Evolutionary conservation across 257 asterid genomes (phyloP).

Genomic region (Perilla frutescens): DNA sequence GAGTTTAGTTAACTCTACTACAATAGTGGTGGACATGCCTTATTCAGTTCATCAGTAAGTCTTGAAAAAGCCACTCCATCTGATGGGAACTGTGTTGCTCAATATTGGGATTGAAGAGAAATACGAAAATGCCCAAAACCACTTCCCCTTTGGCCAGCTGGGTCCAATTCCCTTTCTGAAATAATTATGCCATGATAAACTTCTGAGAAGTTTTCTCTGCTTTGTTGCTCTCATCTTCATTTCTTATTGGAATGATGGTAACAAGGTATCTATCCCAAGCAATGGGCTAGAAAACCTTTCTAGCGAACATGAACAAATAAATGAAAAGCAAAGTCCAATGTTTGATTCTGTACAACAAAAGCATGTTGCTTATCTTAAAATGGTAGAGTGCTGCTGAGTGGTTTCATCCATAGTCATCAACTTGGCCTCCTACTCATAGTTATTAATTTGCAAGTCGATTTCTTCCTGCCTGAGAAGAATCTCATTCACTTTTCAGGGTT

Average conservation of each 20-base stretch:
- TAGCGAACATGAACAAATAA: slow-evolving; percentile 16
- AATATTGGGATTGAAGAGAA: slow-evolving; percentile 18
- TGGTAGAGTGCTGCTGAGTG: slow-evolving; percentile 1
- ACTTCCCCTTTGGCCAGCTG: neutral
- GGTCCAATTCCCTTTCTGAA: neutral
- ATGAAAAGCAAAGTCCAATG: neutral
- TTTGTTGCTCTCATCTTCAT: slow-evolving; percentile 23
- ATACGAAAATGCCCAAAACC: neutral
- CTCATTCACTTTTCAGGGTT: slow-evolving; percentile 61
- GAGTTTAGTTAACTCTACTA: neutral
- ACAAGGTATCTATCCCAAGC: neutral
- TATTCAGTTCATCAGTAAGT: neutral
- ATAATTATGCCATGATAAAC: slow-evolving; percentile 8
- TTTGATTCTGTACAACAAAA: slow-evolving; percentile 12
- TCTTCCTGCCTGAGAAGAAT: slow-evolving; percentile 33
- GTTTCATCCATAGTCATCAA: slow-evolving; percentile 18
- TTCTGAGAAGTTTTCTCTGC: slow-evolving; percentile 20
- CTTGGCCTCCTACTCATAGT: slow-evolving; percentile 11
- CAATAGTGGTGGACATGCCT: neutral
- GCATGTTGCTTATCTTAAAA: slow-evolving; percentile 21
- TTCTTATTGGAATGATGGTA: slow-evolving; percentile 21
- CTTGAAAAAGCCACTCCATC: slow-evolving; percentile 7
- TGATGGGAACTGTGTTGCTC: slow-evolving; percentile 6
- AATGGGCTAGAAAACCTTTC: slow-evolving; percentile 13
- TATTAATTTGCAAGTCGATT: slow-evolving; percentile 31